phyloP scores from a whole-genome alignment of 345 rosid genomes.

The Pelargonium nanum region DNA sequence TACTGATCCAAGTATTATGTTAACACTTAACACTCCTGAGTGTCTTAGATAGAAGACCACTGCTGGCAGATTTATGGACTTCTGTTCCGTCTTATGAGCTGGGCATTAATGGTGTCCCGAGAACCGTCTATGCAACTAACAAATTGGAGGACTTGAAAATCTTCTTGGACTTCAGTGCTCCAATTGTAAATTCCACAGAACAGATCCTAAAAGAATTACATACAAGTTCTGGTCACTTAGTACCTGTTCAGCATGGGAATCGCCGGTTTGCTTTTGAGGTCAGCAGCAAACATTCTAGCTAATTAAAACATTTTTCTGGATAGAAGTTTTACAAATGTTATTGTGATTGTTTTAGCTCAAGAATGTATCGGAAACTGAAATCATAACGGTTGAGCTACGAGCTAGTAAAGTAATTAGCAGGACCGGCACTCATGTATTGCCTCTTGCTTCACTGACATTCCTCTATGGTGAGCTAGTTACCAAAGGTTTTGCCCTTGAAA shows the following conservation, averaged over 20 bases:
- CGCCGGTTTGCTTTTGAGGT: constrained; percentile 34
- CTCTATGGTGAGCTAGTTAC: constrained; percentile 31
- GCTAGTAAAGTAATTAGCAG: constrained; percentile 25
- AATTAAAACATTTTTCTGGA: no score
- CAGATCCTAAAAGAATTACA: constrained; percentile 27
- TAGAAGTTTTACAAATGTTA: not conserved
- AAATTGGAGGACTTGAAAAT: constrained; percentile 23
- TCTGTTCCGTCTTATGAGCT: constrained; percentile 36
- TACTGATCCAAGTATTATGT: not conserved
- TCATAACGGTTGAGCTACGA: constrained; percentile 29
- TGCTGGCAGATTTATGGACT: constrained; percentile 37
- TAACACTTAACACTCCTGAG: constrained; percentile 1
- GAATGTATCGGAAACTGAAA: constrained; percentile 25
- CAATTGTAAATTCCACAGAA: constrained; percentile 36
- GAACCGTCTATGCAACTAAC: constrained; percentile 41
- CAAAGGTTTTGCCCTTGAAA: not conserved
- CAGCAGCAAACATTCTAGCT: constrained; percentile 11
- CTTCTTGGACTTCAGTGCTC: constrained; percentile 40
- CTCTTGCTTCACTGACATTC: constrained; percentile 25
- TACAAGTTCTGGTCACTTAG: constrained; percentile 22
- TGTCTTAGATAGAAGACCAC: constrained; percentile 44
- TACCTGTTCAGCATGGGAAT: constrained; percentile 26
- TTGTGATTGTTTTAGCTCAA: constrained; percentile 27
- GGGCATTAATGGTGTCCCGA: constrained; percentile 28
- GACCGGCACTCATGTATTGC: constrained; percentile 32